Evolutionary conservation across 2,329 filamentous ascomycete genomes (phyloP).

Genomic region (Hymenoscyphus fraxineus): DNA sequence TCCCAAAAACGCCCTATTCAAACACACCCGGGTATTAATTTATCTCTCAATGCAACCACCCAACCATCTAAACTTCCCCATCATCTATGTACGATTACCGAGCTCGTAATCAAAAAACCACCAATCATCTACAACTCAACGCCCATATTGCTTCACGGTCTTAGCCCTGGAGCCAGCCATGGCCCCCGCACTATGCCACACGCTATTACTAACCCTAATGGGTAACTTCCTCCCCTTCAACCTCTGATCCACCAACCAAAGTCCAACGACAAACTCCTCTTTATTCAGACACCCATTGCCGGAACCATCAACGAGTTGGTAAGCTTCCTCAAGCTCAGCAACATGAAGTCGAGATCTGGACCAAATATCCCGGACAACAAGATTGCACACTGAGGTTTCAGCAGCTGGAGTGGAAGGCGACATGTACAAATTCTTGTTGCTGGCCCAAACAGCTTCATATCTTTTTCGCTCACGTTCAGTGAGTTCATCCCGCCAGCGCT

Average conservation of each 20-base stretch:
- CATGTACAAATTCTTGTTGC: constrained; percentile 62
- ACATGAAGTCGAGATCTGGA: constrained; percentile 61
- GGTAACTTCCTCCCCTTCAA: constrained; percentile 78
- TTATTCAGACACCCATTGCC: constrained; percentile 54
- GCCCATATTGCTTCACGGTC: constrained; percentile 13
- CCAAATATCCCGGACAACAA: constrained; percentile 76
- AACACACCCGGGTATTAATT: constrained; percentile 1
- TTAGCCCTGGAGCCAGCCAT: constrained; percentile 37
- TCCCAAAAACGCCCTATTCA: background rate
- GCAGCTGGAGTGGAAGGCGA: constrained; percentile 23
- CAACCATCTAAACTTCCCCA: background rate
- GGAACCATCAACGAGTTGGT: constrained; percentile 66
- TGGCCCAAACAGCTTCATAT: constrained; percentile 82
- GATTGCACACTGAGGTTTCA: constrained; percentile 56
- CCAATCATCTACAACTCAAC: background rate
- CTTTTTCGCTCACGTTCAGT: constrained; percentile 70
- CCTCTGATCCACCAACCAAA: constrained; percentile 79
- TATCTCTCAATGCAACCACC: background rate
- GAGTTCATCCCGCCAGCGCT: constrained; percentile 73
- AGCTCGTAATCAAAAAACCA: no score
- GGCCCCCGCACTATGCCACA: constrained; percentile 65
- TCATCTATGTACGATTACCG: background rate
- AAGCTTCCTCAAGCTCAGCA: constrained; percentile 70
- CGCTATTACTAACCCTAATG: constrained; percentile 63
- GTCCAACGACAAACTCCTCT: constrained; percentile 75